Percentiles rank a stretch among this genome's conserved stretches.
Conservation (phyloP, 371 early-diverging fungal species). For the Dichotomocladium elegans region DNA sequence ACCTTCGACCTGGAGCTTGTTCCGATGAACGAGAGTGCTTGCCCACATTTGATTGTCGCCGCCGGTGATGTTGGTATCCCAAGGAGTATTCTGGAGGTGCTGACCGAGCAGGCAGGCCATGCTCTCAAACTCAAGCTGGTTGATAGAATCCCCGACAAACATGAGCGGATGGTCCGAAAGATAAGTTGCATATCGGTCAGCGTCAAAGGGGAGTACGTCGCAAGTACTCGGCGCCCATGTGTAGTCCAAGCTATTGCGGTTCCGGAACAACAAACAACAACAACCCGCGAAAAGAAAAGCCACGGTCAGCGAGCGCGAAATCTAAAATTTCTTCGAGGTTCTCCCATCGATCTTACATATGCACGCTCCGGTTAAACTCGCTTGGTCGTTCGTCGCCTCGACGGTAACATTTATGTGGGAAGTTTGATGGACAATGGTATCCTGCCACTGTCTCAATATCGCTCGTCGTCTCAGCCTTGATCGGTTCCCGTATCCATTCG, state of each 20-base stretch:
- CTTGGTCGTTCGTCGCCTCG: slow-evolving; percentile 13
- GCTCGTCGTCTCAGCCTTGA: slow-evolving; percentile 8
- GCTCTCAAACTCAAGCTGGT: slow-evolving; percentile 45
- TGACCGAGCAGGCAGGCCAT: slow-evolving; percentile 34
- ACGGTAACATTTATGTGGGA: slow-evolving; percentile 43
- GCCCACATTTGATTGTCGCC: slow-evolving; percentile 26
- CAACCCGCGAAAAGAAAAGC: no score
- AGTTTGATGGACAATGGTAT: slow-evolving; percentile 32
- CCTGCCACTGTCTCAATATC: slow-evolving; percentile 17
- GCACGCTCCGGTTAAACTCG: slow-evolving; percentile 26
- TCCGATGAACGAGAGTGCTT: slow-evolving; percentile 16
- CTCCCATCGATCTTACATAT: slow-evolving; percentile 16
- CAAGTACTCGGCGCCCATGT: slow-evolving; percentile 35
- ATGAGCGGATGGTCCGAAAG: slow-evolving; percentile 30
- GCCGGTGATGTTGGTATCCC: slow-evolving; percentile 20
- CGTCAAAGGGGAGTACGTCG: slow-evolving; percentile 20
- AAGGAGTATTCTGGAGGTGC: slow-evolving; percentile 10
- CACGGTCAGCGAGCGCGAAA: not conserved
- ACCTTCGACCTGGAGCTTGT: slow-evolving; percentile 11
- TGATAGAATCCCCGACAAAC: slow-evolving; percentile 46
- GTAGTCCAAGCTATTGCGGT: slow-evolving; percentile 26
- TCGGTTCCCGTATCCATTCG: slow-evolving; percentile 27
- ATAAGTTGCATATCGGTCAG: slow-evolving; percentile 22
- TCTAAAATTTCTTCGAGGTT: not conserved
- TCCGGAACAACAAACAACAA: not conserved